Conservation (phyloP, 176 grass and related monocot species). For the Carex littledalei region DNA sequence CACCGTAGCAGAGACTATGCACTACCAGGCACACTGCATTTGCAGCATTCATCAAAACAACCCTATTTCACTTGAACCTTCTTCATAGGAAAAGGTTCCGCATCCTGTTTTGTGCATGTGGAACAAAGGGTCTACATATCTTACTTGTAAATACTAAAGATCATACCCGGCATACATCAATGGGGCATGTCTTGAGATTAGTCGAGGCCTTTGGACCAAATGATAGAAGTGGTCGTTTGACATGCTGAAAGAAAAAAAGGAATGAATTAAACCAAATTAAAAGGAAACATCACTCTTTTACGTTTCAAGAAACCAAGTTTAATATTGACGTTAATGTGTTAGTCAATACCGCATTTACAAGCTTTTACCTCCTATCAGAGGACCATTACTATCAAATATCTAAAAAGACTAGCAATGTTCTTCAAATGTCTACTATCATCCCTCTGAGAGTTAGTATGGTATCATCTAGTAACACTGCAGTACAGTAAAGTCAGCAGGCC, state of each 20-base stretch:
- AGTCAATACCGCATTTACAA: background rate
- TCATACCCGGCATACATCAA: constrained; percentile 83
- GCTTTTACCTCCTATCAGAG: background rate
- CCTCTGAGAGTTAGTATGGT: background rate
- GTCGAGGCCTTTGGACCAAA: constrained; percentile 85
- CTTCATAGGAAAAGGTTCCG: background rate
- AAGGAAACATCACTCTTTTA: constrained; percentile 9
- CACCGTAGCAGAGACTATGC: background rate
- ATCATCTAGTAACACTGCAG: background rate
- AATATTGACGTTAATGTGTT: background rate
- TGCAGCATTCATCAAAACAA: background rate
- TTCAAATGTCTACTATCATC: background rate
- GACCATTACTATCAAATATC: background rate
- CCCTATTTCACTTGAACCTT: background rate
- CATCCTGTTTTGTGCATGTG: background rate
- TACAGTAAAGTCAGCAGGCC: background rate
- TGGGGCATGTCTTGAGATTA: constrained; percentile 83
- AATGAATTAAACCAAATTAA: constrained; percentile 10
- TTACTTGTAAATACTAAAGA: constrained; percentile 13
- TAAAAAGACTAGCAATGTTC: background rate
- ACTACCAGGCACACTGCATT: background rate
- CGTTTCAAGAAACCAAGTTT: background rate
- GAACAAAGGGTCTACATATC: constrained; percentile 1
- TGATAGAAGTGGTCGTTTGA: constrained; percentile 69
- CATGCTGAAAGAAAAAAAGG: constrained; percentile 54